A percentile compares a stretch with the other conserved stretches of the same genome.
Conservation (phyloP, 345 rosid species). For the Mercurialis annua region DNA sequence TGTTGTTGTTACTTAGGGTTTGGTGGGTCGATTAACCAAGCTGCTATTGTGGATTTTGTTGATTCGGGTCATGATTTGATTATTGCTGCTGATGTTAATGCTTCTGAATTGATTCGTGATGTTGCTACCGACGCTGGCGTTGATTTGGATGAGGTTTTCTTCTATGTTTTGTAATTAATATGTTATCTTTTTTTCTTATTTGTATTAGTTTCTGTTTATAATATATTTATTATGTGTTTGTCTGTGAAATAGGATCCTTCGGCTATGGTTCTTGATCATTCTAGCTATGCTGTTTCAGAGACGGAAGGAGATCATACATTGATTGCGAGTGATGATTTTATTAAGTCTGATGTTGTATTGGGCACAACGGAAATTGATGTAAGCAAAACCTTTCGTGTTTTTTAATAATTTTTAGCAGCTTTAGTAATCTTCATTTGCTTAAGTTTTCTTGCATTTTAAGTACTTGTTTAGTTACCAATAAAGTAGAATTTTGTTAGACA, state of each 20-base stretch:
- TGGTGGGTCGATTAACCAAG: slow-evolving; percentile 56
- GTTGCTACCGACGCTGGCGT: slow-evolving; percentile 57
- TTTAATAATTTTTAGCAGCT: too few relatives aligned
- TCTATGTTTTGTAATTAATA: not conserved
- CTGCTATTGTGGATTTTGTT: slow-evolving; percentile 52
- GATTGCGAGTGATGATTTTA: slow-evolving; percentile 50
- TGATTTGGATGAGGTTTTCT: slow-evolving; percentile 60
- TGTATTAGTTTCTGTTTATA: not conserved
- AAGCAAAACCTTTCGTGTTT: slow-evolving; percentile 1
- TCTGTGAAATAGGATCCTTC: slow-evolving; percentile 44
- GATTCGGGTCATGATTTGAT: slow-evolving; percentile 72
- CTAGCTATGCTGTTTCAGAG: slow-evolving; percentile 41
- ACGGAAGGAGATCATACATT: slow-evolving; percentile 57
- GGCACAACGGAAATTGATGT: slow-evolving; percentile 51
- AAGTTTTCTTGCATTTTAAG: not conserved
- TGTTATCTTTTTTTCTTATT: not conserved
- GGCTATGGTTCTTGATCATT: slow-evolving; percentile 59
- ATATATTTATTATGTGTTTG: not conserved
- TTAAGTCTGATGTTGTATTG: slow-evolving; percentile 48
- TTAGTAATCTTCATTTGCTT: too few relatives aligned
- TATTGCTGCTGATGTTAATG: slow-evolving; percentile 51
- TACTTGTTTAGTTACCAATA: not conserved
- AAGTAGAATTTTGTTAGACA: not conserved
- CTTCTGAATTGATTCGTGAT: slow-evolving; percentile 51
- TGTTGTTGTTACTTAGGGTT: slow-evolving; percentile 23